Base-by-base conservation (phyloP, 331 rosid genomes). In the Stylosanthes scabra region DNA sequence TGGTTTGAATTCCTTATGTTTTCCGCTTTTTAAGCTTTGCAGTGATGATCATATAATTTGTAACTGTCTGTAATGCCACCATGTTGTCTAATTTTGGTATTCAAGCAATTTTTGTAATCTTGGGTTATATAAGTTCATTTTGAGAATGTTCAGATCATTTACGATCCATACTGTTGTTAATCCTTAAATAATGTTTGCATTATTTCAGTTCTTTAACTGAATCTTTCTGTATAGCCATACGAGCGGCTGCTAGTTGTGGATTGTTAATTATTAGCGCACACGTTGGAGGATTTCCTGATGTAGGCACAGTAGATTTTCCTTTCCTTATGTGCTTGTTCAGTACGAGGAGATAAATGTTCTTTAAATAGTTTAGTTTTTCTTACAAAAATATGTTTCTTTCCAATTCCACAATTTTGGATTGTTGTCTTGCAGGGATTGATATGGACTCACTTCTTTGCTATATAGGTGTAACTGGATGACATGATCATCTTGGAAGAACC, bases 161-260 rank as follows among this genome's bases (percentile, higher is more conserved):
- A 27, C 29, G 14, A 25, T 31, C 57, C 11, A 39, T 37, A 66
- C 31, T 40, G 27, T 45, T 25, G 54, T 54, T 14, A 39, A 27
- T 66, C 65, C 12, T 65, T 67, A 31, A 31, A 79, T 31, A 60
- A 67, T 12, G 13, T 74, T 61, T 72, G 60, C 16, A 47, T 58
- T 62, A 57, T 76, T 74, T 73, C 91, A 91, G 97, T 81, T 94
- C 99, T n/a, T 88, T 94, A 47, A 94, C 96, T 5, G 96, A 94
- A 84, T 96, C 99, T 62, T 94, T 94, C 80, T 94, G 99, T 83
- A 94, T 91, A 83, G 99, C 97, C 85, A 94, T 91, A 76, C 69
- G 89, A 80, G 97, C 91, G 86, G 96, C 97, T 74, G 99, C 97
- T 58, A 94, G 97, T 84, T 91, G 97, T 80, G 97, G 97, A 59